Conservation (phyloP, 805 yeast genomes). For the Yarrowia deformans region DNA sequence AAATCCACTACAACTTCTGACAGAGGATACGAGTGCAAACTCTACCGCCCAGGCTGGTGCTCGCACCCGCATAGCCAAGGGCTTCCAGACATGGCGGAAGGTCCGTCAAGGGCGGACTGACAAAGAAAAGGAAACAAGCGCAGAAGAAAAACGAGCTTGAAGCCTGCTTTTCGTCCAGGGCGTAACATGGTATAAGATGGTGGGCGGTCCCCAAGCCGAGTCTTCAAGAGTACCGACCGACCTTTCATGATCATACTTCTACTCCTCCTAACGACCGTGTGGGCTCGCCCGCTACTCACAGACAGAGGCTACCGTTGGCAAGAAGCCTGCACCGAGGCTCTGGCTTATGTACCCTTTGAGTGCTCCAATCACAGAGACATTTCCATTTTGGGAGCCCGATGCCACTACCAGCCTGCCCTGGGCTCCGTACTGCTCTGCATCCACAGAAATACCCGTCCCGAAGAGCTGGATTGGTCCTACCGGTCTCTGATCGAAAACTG, state of each 20-base stretch:
- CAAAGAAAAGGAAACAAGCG: constrained; percentile 11
- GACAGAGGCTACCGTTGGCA: constrained; percentile 28
- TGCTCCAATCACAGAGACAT: background rate
- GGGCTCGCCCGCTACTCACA: constrained; percentile 23
- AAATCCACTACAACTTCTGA: constrained; percentile 11
- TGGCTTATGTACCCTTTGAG: constrained; percentile 24
- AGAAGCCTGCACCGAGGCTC: constrained; percentile 31
- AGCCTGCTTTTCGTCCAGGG: background rate
- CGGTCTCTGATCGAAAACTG: constrained; percentile 14
- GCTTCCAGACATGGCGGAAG: constrained; percentile 27
- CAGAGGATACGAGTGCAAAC: background rate
- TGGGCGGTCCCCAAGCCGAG: too few species aligned
- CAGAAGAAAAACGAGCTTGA: background rate
- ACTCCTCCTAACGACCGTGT: constrained; percentile 3
- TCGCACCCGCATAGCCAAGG: background rate
- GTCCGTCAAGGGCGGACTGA: background rate
- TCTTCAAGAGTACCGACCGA: too few species aligned
- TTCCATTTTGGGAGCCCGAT: constrained; percentile 5
- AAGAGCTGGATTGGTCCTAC: constrained; percentile 34
- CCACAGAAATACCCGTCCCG: background rate
- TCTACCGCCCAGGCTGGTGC: background rate
- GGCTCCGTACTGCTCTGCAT: constrained; percentile 28
- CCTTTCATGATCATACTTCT: constrained; percentile 5
- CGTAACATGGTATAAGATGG: background rate
- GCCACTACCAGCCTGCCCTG: constrained; percentile 24